These are phyloP conservation scores for Phytophthora pinifolia DNA, from an alignment of 352 stramenopile species.

Conservation along the genomic window DNA sequence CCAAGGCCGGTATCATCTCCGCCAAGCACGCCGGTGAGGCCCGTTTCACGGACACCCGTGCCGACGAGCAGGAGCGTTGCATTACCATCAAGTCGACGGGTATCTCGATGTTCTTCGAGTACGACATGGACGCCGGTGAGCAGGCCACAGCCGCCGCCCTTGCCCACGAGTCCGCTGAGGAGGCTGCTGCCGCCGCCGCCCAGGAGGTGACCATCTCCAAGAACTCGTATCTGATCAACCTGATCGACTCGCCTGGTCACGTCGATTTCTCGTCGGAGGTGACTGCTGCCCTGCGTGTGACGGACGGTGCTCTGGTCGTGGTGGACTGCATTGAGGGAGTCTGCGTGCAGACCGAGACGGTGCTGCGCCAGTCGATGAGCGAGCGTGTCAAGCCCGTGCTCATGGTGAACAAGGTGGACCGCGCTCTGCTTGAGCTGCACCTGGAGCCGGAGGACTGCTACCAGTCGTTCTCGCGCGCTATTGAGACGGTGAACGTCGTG, in stretches of 20 bases:
- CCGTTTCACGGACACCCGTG: slow-evolving; percentile 99
- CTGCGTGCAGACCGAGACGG: slow-evolving; percentile 99
- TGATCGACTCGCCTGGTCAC: slow-evolving; percentile 99
- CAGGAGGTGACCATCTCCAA: slow-evolving; percentile 92
- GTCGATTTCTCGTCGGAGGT: slow-evolving; percentile 99
- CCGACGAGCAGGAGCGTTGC: slow-evolving; percentile 99
- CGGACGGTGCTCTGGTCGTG: slow-evolving; percentile 98
- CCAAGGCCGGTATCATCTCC: slow-evolving; percentile 99
- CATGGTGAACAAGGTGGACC: slow-evolving; percentile 99
- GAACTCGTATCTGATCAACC: slow-evolving; percentile 99
- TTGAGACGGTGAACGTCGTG: slow-evolving; percentile 99
- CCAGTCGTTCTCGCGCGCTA: slow-evolving; percentile 97
- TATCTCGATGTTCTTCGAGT: slow-evolving; percentile 99
- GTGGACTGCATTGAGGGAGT: slow-evolving; percentile 99
- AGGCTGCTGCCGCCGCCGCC: slow-evolving; percentile 24
- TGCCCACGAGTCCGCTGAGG: slow-evolving; percentile 53
- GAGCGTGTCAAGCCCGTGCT: slow-evolving; percentile 98
- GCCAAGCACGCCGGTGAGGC: slow-evolving; percentile 98
- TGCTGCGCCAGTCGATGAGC: slow-evolving; percentile 97
- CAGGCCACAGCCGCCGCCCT: slow-evolving; percentile 66
- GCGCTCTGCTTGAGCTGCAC: slow-evolving; percentile 97
- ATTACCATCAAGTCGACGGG: slow-evolving; percentile 99
- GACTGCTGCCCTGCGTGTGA: slow-evolving; percentile 98
- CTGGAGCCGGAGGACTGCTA: slow-evolving; percentile 99
- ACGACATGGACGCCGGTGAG: slow-evolving; percentile 96